Evolutionary conservation across 2,329 filamentous ascomycete genomes (phyloP), one percentile per base, ranked within the genome.

Genomic region (Penicillium griseofulvum): DNA sequence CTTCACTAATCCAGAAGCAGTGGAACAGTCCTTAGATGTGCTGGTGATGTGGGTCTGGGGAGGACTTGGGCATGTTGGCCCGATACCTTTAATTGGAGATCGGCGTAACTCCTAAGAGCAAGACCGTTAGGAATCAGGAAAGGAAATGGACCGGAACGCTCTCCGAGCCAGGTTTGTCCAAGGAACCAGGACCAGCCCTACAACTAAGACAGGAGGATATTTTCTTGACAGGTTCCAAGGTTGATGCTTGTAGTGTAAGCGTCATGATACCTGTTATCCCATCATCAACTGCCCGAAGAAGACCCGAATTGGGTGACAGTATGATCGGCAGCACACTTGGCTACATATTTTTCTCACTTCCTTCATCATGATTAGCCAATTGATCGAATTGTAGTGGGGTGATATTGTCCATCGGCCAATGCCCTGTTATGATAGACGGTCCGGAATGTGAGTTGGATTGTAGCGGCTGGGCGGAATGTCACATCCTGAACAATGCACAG

Each of bases 1-100:
- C 31, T 42, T 61, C 55, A 63, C 68, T 70, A 69, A 61, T 43
- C 72, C 66, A 59, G 62, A 73, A 71, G 52, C 70, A 68, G 68
- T 58, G 57, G 28, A 34, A 43, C 54, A 42, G 34, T 44, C 49
- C 57, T 65, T 63, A 65, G 62, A 67, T 65, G 58, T 58, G 60
- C 59, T 56, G 49, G 42, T 49, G 56, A 60, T 61, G 68, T 59
- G 64, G 68, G 64, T 57, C 52, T 53, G 43, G 56, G 47, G 59
- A 47, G 31, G 38, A 10, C 33, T 49, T 50, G 31, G 45, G 53
- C 44, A 56, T 55, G 43, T 53, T 56, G 56, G 52, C 54, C 62
- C 59, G 65, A 68, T 59, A 56, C 50, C 33, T 39, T 56, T 36
- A 38, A 47, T 52, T 41, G 34, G 41, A 46, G 38, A 52, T 56